Base-by-base conservation (phyloP, 2,329 filamentous ascomycete species). In the Passalora sequoiae region DNA sequence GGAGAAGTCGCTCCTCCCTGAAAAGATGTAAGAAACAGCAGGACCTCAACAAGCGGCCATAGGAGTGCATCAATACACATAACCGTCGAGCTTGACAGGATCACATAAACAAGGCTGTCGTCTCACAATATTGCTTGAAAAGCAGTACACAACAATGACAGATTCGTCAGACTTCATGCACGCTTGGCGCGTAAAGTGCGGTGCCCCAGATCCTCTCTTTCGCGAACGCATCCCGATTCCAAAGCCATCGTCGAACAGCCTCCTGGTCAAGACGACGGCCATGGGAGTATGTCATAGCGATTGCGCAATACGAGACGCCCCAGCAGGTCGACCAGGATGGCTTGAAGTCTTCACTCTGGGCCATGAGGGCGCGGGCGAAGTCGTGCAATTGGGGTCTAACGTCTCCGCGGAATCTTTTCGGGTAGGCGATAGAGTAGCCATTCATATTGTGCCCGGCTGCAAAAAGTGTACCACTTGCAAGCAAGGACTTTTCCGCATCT, bases 391-490 rank as follows among this genome's bases (percentile, higher is more conserved):
- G 9, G 51, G 55, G 13, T 31, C 41, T 4, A 31, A 47, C 13
- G 46, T 55, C 25, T 33, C 46, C 10, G 7, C 8, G 3, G 21
- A 31, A 9, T 5, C 6, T n/a, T 45, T 56, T 20, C 8, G 39
- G 4, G 12, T 51, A 16, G 63, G 62, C 3, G 61, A 66, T 37
- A 45, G 60, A 9, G 62, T 65, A 8, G 57, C 60, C 6, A 50
- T 66, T n/a, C 60, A 65, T 33, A 55, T 57, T 0, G 58, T 64
- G n/a, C 60, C 62, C 2, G 62, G 65, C 6, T 68, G 67, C 41
- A 61, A 61, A 2, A 50, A 55, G 13, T 69, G 67, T 48, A 29
- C 58, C 0, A 66, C 70, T 39, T 72, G 69, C 28, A 66, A 62
- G 2, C 60, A 64, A 0, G 66, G 68, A 19, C 47, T 70, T 1